Conservation (phyloP, 1,284 basidiomycete species). For the Omphalotus olearius region DNA sequence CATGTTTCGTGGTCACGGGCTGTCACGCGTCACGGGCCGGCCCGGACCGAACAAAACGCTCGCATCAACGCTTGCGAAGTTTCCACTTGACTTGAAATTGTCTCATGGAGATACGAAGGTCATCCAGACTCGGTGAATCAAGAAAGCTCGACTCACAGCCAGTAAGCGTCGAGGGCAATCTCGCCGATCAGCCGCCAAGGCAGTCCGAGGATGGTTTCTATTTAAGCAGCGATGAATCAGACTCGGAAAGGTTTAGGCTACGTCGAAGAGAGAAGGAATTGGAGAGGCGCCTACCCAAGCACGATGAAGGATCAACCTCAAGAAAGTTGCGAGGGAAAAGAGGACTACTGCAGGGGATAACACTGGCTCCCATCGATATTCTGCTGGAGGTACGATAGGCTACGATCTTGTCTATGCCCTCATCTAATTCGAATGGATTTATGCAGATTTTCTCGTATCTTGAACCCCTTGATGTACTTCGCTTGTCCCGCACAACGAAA, state of each 20-base stretch:
- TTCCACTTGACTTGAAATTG: too few relatives aligned
- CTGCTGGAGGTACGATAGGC: conserved; percentile 21
- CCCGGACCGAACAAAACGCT: too few relatives aligned
- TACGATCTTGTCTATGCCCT: not conserved
- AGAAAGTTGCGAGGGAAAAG: not conserved
- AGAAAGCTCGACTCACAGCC: too few relatives aligned
- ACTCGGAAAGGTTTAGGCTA: conserved; percentile 2
- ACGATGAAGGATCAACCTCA: not conserved
- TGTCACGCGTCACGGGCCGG: too few relatives aligned
- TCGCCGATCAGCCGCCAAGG: too few relatives aligned
- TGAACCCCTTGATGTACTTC: conserved; percentile 24
- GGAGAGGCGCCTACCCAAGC: not conserved
- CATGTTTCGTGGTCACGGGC: too few relatives aligned
- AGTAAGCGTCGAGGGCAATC: too few relatives aligned
- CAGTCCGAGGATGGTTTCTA: not conserved
- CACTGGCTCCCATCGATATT: conserved; percentile 25
- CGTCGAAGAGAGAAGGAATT: not conserved
- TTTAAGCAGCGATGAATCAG: conserved; percentile 6
- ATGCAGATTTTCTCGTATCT: conserved; percentile 24
- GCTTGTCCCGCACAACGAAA: conserved; percentile 25
- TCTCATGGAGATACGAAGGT: too few relatives aligned
- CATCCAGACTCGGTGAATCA: too few relatives aligned
- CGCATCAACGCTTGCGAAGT: too few relatives aligned
- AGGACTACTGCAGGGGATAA: conserved; percentile 16
- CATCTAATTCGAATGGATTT: not conserved